Conservation (phyloP, 2,329 filamentous ascomycete species). For the Microsporum canis region DNA sequence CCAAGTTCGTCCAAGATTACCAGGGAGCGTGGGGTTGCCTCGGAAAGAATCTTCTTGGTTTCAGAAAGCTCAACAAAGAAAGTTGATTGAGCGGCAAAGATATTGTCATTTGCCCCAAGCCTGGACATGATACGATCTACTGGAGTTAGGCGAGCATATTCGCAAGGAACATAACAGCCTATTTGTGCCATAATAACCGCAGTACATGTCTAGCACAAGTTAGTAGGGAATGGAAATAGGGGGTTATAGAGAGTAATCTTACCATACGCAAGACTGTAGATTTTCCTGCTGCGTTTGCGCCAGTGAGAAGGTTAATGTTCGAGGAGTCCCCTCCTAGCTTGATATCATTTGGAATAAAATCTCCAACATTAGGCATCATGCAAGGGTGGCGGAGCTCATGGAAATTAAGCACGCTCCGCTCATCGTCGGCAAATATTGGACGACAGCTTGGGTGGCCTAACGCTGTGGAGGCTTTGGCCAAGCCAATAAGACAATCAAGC, state of each 20-base stretch:
- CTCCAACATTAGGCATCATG: conserved; percentile 75
- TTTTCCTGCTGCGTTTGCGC: conserved; percentile 94
- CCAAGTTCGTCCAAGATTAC: conserved; percentile 96
- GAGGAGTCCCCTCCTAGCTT: conserved; percentile 66
- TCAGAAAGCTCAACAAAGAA: conserved; percentile 97
- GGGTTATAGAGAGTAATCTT: conserved; percentile 24
- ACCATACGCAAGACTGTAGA: conserved; percentile 93
- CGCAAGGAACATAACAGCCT: conserved; percentile 80
- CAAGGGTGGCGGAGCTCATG: conserved; percentile 88
- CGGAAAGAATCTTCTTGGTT: conserved; percentile 93
- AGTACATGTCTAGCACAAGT: conserved; percentile 58
- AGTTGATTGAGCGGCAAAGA: conserved; percentile 92
- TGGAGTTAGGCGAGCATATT: conserved; percentile 71
- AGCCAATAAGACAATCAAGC: conserved; percentile 85
- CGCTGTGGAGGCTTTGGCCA: conserved; percentile 76
- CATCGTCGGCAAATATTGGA: conserved; percentile 72
- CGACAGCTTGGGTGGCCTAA: conserved; percentile 81
- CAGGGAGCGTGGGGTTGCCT: conserved; percentile 84
- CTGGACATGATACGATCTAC: conserved; percentile 98
- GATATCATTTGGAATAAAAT: conserved; percentile 95
- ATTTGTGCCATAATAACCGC: conserved; percentile 97
- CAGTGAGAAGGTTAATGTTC: conserved; percentile 85
- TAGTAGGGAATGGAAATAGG: conserved; percentile 5
- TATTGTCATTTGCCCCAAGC: conserved; percentile 95
- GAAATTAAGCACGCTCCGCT: conserved; percentile 82